phyloP scores from a whole-genome alignment of 2,329 filamentous ascomycete genomes.

The Orbilia quercus region DNA sequence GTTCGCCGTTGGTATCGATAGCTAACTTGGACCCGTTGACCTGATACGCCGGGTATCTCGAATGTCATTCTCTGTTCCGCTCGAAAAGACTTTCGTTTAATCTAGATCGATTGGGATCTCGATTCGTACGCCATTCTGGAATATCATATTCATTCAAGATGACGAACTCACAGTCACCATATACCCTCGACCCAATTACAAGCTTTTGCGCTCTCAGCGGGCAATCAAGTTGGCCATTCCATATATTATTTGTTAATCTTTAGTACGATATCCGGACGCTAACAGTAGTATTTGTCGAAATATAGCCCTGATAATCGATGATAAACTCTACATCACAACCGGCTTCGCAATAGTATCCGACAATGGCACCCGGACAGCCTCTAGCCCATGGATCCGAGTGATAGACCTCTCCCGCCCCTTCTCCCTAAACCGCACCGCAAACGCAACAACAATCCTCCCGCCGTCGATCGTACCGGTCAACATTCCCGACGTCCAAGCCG shows the following conservation, averaged over 20 bases:
- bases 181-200: slow-evolving; percentile 32
- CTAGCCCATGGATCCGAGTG: slow-evolving; percentile 30
- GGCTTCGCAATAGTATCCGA: slow-evolving; percentile 36
- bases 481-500: slow-evolving; percentile 35
- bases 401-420: slow-evolving; percentile 33
- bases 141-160: not conserved
- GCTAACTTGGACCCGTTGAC: no score
- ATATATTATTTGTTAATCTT: not conserved
- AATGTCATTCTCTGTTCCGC: no score
- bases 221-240: slow-evolving; percentile 26
- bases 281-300: not conserved
- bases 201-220: slow-evolving; percentile 45
- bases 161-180: slow-evolving; percentile 14
- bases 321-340: slow-evolving; percentile 30
- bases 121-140: no score
- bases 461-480: slow-evolving; percentile 29
- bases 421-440: slow-evolving; percentile 27
- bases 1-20: no score
- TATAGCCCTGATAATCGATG: slow-evolving; percentile 20
- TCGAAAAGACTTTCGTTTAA: no score
- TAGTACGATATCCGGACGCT: no score
- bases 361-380: slow-evolving; percentile 25
- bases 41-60: no score
- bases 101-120: no score
- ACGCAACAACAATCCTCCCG: slow-evolving; percentile 29